Evolutionary conservation across 208 protist genomes (phyloP), one percentile per base, ranked within the genome.

Genomic region (Leishmania tarentolae): DNA sequence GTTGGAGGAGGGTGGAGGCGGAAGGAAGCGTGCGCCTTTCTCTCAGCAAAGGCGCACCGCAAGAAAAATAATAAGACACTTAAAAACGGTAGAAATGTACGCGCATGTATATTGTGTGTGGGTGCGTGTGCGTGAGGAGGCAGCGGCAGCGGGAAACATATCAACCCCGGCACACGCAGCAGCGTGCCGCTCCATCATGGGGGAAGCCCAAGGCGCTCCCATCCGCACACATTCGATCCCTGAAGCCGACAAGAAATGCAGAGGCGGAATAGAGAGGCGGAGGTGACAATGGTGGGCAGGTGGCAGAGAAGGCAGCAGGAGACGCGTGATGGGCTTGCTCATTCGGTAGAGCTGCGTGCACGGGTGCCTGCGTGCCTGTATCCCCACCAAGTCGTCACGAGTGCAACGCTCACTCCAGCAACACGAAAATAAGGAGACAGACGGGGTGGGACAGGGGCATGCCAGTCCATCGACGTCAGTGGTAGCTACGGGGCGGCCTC

Each of bases 401-500:
- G n/a, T 19, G 59, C 31, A n/a, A 19, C 8, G 59, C 17, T 13
- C 21, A 37, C n/a, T 65, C n/a, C 59, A 37, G 59, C 31, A 21
- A 19, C 59, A 40, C 59, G 37, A 66, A 31, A 11, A 3, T 11
- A 66, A 9, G 9, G 4, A 47, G n/a, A 44, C 40, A 9, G 40
- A 17, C 28, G 19, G 13, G 21, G n/a, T n/a, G n/a, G 52, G 61
- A 1, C 7, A 0, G 5, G 47, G 68, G 7, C 4, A 17, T 44
- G 68, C 47, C 42, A 3, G 42, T 3, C 40, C 68, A 72, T 28
- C 68, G n/a, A 35, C 28, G 37, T 50, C 68, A 52, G 44, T 5
- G 28, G 46, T 24, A n/a, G 21, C 73, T 86, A 90, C 42, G 92
- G 88, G 28, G 87, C 86, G 8, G 90, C 93, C 37, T 86, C 87